Base-by-base conservation (phyloP, 192 early-diverging fungal genomes). In the Podila verticillata region DNA sequence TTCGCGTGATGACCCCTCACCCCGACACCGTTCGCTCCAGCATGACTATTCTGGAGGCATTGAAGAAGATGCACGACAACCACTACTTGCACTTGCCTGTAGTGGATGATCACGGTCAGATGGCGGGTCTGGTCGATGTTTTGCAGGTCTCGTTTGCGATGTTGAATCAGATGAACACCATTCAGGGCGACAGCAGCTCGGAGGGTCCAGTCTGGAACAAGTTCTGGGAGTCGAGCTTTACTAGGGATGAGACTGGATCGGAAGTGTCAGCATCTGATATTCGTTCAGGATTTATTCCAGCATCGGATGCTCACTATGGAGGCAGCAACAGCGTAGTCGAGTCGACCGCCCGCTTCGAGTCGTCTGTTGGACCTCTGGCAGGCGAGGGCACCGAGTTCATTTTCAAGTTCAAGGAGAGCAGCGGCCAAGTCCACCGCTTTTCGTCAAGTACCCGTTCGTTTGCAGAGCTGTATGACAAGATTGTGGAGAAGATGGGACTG, bases 1-100 rank as follows among this genome's bases (percentile, higher is more conserved):
- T 98, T 22, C 93, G 97, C 54, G 97, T 99, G 30, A 99, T 99
- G 97, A 95, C 94, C 2, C 94, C 93, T 61, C 89, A 93, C 61
- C 94, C 94, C 2, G 94, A 95, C 74, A 92, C 92, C 7, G 91
- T 90, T 2, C 65, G 74, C 44, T 87, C 90, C 28, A 72, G 74
- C 68, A 92, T 89, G 62, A 90, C 91, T 34, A 88, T 95, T 61
- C 80, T 94, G 63, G 93, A 94, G 58, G 94, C 93, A 3, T 82
- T 95, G 58, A 92, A 90, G 70, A 89, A 89, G 74, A 95, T 95
- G 94, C 88, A 95, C 70, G 93, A 77, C 62, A 83, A 73, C 48
- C 91, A 89, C 65, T 95, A 92, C 75, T 86, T 94, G 24, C 91
- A 95, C 70, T 77, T 95, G 54, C 94, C 94, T 3, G 89, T 94